Percentiles rank a stretch among this genome's conserved stretches.
Evolutionary conservation across 139 green algal species (phyloP).

Genomic region (Spirogloea muscicola): DNA sequence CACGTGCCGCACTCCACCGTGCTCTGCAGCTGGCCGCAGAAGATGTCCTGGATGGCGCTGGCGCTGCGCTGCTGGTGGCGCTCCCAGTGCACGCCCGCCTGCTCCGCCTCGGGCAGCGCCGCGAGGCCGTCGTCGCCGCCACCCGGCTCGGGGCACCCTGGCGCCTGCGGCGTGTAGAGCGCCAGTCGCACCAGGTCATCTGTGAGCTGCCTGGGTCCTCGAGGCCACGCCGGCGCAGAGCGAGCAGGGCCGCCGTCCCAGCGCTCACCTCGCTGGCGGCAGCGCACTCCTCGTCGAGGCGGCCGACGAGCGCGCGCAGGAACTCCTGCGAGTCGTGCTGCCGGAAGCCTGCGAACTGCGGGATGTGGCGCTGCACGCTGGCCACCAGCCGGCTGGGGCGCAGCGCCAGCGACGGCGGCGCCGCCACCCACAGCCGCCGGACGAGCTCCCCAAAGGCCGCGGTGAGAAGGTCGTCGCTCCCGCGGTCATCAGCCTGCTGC

Average conservation of each 20-base stretch:
- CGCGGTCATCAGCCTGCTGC: no score
- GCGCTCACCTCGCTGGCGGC: no score
- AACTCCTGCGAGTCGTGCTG: slow-evolving; percentile 89
- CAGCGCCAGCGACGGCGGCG: slow-evolving; percentile 2
- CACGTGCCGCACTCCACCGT: slow-evolving; percentile 68
- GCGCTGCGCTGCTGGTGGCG: slow-evolving; percentile 64
- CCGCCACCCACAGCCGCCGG: slow-evolving; percentile 25
- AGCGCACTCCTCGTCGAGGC: slow-evolving; percentile 92
- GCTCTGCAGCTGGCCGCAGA: slow-evolving; percentile 72
- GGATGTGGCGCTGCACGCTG: slow-evolving; percentile 77
- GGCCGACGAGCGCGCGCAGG: slow-evolving; percentile 88
- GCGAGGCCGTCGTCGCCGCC: no score
- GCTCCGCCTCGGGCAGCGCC: slow-evolving; percentile 50
- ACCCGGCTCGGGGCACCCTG: no score
- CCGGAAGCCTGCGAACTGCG: slow-evolving; percentile 84
- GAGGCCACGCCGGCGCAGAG: no score
- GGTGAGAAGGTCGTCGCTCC: no score
- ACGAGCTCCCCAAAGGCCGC: slow-evolving; percentile 27
- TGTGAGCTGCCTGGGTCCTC: background rate
- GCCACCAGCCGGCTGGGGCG: slow-evolving; percentile 28
- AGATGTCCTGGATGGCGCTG: slow-evolving; percentile 70
- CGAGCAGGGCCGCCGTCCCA: no score
- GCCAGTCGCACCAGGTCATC: slow-evolving; percentile 61
- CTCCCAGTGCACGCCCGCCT: slow-evolving; percentile 60
- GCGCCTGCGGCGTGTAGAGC: slow-evolving; percentile 49